phyloP scores from a whole-genome alignment of 208 protist species.

The Strigomonas galati region DNA sequence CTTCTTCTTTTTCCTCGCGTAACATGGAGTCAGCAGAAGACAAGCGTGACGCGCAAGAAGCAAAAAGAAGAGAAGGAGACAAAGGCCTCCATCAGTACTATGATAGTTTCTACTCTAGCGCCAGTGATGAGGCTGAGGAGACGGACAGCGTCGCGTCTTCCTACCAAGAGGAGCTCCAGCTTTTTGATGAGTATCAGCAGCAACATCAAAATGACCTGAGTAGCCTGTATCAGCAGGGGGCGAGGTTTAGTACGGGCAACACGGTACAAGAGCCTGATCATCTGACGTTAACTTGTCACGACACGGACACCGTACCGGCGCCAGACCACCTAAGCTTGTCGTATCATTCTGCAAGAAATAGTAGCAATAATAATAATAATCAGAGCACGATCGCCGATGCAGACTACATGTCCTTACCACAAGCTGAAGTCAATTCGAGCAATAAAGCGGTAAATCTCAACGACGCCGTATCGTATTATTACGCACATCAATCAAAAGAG shows the following conservation, averaged over 20 bases:
- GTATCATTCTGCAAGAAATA: not conserved
- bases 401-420: no score
- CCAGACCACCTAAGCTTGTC: conserved; percentile 4
- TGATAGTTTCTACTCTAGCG: no score
- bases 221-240: not conserved
- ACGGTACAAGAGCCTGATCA: not conserved
- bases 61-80: conserved; percentile 6
- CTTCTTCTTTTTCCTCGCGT: no score
- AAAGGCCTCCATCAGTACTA: not conserved
- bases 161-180: not conserved
- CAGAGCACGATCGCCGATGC: no score
- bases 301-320: conserved; percentile 1
- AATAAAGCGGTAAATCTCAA: no score
- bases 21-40: not conserved
- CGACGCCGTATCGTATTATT: no score
- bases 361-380: no score
- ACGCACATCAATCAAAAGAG: no score
- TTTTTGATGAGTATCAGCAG: no score
- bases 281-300: not conserved
- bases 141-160: conserved; percentile 10
- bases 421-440: no score
- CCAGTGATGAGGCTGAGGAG: conserved; percentile 7
- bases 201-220: no score
- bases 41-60: not conserved
- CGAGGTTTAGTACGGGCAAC: not conserved